Percentiles rank a stretch among this genome's conserved stretches.
Conservation (phyloP, 768 basidiomycete species). For the Auriscalpium orientale region DNA sequence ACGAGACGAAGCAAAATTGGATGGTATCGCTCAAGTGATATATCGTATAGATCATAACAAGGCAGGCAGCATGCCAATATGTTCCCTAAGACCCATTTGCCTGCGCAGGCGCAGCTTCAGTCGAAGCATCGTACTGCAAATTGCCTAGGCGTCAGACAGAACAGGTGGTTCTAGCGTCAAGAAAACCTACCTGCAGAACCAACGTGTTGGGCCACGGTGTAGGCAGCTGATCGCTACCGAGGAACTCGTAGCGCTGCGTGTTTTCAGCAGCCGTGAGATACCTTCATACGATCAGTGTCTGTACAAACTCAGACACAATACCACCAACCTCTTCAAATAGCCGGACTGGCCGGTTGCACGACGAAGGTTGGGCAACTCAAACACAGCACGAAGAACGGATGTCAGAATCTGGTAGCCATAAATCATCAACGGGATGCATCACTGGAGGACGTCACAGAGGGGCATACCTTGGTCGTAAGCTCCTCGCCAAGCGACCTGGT, state of each 20-base stretch:
- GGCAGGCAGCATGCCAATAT: no score
- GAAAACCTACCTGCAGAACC: slow-evolving; percentile 42
- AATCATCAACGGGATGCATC: background rate
- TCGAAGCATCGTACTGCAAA: background rate
- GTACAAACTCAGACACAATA: no score
- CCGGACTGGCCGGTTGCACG: slow-evolving; percentile 69
- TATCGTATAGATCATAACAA: no score
- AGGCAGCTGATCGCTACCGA: slow-evolving; percentile 41
- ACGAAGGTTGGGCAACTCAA: slow-evolving; percentile 46
- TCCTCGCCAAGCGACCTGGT: slow-evolving; percentile 44
- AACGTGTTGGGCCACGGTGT: slow-evolving; percentile 65
- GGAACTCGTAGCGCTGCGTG: slow-evolving; percentile 47
- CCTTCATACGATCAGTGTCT: slow-evolving; percentile 21
- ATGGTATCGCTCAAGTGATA: no score
- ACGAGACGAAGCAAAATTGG: no score
- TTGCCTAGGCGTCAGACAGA: background rate
- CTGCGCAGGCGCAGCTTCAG: no score
- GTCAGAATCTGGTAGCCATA: slow-evolving; percentile 36
- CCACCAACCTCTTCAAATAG: slow-evolving; percentile 41
- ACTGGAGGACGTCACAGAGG: background rate
- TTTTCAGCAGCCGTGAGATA: slow-evolving; percentile 40
- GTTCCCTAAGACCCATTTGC: no score
- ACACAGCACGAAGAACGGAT: slow-evolving; percentile 59
- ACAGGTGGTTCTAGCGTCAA: background rate
- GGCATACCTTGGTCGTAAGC: slow-evolving; percentile 44